These are phyloP conservation scores for Globisporangium nagaii DNA, from an alignment of 352 stramenopile genomes.

Conservation along the genomic window DNA sequence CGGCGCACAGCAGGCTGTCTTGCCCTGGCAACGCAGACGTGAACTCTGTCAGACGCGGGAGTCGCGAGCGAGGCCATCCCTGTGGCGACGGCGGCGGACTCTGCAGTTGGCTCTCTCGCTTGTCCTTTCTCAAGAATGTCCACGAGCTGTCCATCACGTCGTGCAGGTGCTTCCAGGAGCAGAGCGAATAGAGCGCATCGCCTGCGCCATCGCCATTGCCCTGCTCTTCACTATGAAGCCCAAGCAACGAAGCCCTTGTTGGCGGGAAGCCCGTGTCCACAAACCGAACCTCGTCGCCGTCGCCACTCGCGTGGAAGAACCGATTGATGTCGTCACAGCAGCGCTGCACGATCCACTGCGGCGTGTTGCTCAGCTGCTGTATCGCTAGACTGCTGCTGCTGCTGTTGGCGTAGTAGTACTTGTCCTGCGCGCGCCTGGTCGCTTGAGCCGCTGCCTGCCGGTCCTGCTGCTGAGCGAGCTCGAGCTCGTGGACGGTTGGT, in stretches of 20 bases:
- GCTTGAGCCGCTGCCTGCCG: not conserved
- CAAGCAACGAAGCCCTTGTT: not conserved
- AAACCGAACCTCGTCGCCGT: constrained; percentile 13
- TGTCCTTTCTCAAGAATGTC: constrained; percentile 14
- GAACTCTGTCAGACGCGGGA: not conserved
- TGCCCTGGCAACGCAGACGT: constrained; percentile 24
- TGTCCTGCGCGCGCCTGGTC: not conserved
- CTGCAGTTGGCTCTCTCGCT: not conserved
- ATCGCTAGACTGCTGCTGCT: constrained; percentile 3
- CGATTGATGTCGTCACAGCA: constrained; percentile 33
- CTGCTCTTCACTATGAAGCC: not conserved
- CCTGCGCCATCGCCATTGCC: not conserved
- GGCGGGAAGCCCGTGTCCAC: constrained; percentile 36
- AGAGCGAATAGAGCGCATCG: constrained; percentile 8
- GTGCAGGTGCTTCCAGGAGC: constrained; percentile 25
- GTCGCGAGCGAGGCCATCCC: not conserved
- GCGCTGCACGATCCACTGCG: constrained; percentile 5
- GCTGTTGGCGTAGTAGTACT: not conserved
- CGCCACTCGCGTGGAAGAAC: constrained; percentile 15
- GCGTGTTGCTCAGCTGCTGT: not conserved
- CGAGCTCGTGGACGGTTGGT: constrained; percentile 2
- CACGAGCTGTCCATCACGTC: constrained; percentile 21
- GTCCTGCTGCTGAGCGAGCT: not conserved
- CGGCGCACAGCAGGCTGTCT: constrained; percentile 23
- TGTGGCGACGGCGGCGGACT: not conserved